A percentile compares a stretch with the other conserved stretches of the same genome.
These are phyloP conservation scores for Fomitopsis serialis DNA, from an alignment of 768 basidiomycete species.

Conservation along the genomic window DNA sequence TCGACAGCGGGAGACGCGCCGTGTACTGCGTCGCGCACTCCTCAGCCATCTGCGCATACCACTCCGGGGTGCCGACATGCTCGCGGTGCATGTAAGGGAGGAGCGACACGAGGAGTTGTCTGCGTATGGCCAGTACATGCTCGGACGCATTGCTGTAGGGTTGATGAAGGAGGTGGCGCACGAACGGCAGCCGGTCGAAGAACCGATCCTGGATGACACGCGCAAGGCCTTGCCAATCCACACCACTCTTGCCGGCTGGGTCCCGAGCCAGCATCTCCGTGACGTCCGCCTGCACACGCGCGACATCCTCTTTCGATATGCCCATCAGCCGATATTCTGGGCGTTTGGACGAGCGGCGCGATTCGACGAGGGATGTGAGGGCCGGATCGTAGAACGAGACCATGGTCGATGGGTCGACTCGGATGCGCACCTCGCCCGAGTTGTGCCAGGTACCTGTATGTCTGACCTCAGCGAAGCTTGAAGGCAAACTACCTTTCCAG, in stretches of 20 bases:
- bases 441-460: not conserved
- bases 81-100: not conserved
- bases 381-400: not conserved
- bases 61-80: not conserved
- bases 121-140: not conserved
- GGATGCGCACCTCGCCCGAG: not conserved
- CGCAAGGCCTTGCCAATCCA: not conserved
- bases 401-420: not conserved
- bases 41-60: not conserved
- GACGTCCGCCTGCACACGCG: not conserved
- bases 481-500: not conserved
- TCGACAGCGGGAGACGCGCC: not conserved
- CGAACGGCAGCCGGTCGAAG: not conserved
- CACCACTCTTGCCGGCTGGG: not conserved
- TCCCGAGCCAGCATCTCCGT: not conserved
- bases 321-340: not conserved
- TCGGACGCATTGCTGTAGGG: not conserved
- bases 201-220: not conserved
- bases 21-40: not conserved
- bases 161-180: not conserved
- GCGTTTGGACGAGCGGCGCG: not conserved
- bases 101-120: not conserved
- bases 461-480: not conserved
- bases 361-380: not conserved
- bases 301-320: not conserved